Conservation (phyloP, 805 yeast species). For the Candida xiaguanensis region DNA sequence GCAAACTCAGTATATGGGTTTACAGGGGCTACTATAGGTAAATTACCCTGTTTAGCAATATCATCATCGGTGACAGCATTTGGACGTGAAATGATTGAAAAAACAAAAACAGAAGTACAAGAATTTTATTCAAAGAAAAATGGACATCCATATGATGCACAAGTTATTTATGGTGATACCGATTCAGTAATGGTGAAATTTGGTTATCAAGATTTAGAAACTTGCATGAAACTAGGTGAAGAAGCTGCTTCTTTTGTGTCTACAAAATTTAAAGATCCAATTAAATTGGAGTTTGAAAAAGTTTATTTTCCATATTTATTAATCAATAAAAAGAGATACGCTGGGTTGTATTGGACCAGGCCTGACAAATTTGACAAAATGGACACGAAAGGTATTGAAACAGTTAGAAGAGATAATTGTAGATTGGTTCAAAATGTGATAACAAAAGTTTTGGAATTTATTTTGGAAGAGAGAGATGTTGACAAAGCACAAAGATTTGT, state of each 20-base stretch:
- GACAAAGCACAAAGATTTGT: constrained; percentile 81
- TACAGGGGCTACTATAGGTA: constrained; percentile 98
- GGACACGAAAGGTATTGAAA: constrained; percentile 98
- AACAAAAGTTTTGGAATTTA: constrained; percentile 81
- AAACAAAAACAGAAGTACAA: constrained; percentile 83
- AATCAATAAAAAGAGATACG: constrained; percentile 94
- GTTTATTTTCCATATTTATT: constrained; percentile 92
- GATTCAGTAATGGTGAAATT: constrained; percentile 99
- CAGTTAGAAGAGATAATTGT: constrained; percentile 97
- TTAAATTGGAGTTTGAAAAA: constrained; percentile 93
- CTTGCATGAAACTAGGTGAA: constrained; percentile 88
- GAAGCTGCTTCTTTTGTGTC: constrained; percentile 93
- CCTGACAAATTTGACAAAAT: constrained; percentile 91
- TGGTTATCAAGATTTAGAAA: constrained; percentile 74
- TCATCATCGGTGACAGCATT: constrained; percentile 94
- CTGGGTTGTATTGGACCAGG: constrained; percentile 94
- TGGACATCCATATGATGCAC: constrained; percentile 80
- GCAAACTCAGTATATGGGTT: constrained; percentile 99
- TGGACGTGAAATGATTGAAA: constrained; percentile 96
- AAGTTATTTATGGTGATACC: constrained; percentile 96
- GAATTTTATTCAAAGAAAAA: constrained; percentile 72
- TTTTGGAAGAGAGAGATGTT: constrained; percentile 84
- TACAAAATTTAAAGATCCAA: constrained; percentile 73
- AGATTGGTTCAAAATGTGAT: constrained; percentile 91
- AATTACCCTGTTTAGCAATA: constrained; percentile 92